Evolutionary conservation across 2,329 filamentous ascomycete species (phyloP).

Genomic region (Didymella arachidicola): DNA sequence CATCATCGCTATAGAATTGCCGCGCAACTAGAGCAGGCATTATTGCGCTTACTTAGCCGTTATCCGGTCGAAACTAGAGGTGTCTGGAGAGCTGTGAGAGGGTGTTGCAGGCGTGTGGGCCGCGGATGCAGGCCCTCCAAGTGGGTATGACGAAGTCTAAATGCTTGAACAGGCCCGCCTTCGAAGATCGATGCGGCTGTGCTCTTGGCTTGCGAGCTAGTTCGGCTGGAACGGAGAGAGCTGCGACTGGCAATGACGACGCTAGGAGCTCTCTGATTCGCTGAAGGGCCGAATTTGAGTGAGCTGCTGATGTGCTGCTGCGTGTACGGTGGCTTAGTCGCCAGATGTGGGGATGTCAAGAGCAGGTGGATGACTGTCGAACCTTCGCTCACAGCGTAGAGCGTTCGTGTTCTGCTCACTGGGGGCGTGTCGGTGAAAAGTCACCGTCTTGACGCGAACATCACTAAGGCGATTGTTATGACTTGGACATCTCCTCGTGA

Average conservation of each 20-base stretch:
- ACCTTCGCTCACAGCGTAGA: constrained; percentile 4
- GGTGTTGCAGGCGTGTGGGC: constrained; percentile 20
- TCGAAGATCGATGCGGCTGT: constrained; percentile 23
- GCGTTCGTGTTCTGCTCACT: constrained; percentile 4
- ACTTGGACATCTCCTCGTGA: not conserved
- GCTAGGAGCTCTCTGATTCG: constrained; percentile 14
- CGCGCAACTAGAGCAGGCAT: constrained; percentile 33
- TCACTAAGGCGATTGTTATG: constrained; percentile 4
- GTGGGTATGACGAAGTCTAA: constrained; percentile 26
- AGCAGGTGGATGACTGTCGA: constrained; percentile 14
- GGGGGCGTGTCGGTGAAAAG: constrained; percentile 12
- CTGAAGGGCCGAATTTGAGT: constrained; percentile 2
- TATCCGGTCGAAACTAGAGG: constrained; percentile 20
- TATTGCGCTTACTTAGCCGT: constrained; percentile 19
- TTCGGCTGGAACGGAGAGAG: constrained; percentile 17
- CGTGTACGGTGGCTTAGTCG: constrained; percentile 17
- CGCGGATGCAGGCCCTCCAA: constrained; percentile 5
- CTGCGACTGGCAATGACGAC: constrained; percentile 17
- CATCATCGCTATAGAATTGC: constrained; percentile 28
- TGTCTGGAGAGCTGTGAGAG: constrained; percentile 23
- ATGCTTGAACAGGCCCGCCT: constrained; percentile 22
- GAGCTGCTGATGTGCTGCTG: constrained; percentile 19
- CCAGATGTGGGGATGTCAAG: constrained; percentile 10
- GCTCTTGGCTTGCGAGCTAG: constrained; percentile 19
- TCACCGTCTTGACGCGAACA: constrained; percentile 1